Percentiles rank a stretch among this genome's conserved stretches.
These are phyloP conservation scores for Boletus reticuloceps DNA, from an alignment of 768 basidiomycete species.

Conservation along the genomic window DNA sequence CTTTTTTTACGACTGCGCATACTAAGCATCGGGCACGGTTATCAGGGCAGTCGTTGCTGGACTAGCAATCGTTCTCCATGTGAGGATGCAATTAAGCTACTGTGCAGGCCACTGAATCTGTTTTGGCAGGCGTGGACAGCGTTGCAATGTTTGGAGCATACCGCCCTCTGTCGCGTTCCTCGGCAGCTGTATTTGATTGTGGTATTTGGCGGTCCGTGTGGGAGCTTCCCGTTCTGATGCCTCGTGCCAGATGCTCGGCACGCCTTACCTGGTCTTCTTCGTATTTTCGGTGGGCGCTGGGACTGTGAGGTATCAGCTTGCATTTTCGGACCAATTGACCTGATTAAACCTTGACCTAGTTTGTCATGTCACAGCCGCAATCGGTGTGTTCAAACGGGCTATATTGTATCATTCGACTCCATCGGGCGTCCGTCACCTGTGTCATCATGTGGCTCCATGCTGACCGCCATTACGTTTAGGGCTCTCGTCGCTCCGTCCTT, in stretches of 20 bases:
- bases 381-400: conserved; percentile 39
- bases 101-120: conserved; percentile 1
- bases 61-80: conserved; percentile 42
- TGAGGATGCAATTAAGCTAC: conserved; percentile 11
- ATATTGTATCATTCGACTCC: conserved; percentile 43
- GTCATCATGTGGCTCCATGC: conserved; percentile 1
- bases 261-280: conserved; percentile 42
- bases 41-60: conserved; percentile 42
- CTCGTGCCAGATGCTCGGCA: conserved; percentile 33
- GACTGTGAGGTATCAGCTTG: conserved; percentile 32
- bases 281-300: conserved; percentile 39
- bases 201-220: conserved; percentile 14
- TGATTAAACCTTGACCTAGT: conserved; percentile 18
- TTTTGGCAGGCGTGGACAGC: conserved; percentile 37
- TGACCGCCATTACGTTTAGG: conserved; percentile 23
- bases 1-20: neutral
- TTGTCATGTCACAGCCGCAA: conserved; percentile 13
- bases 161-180: conserved; percentile 19
- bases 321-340: conserved; percentile 4
- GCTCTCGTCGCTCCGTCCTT: conserved; percentile 42
- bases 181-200: conserved; percentile 23
- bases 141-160: conserved; percentile 25
- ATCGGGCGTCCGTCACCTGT: conserved; percentile 36
- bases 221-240: conserved; percentile 7
- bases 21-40: conserved; percentile 1